Percentiles rank a stretch among this genome's conserved stretches.
These are phyloP conservation scores for Suhomyces emberorum DNA, from an alignment of 805 yeast genomes.

Conservation along the genomic window DNA sequence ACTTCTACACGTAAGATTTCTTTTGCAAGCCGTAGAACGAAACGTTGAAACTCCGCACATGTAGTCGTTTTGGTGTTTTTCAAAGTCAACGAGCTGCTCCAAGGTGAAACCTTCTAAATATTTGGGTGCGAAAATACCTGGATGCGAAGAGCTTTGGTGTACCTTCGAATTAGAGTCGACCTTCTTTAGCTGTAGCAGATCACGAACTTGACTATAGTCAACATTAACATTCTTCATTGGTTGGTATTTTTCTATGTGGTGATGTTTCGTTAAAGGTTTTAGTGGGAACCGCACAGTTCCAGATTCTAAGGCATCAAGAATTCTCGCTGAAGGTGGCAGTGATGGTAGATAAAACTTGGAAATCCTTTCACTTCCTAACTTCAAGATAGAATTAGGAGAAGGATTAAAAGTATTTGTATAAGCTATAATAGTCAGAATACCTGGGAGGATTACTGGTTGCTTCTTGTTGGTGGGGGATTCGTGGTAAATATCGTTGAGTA, in stretches of 20 bases:
- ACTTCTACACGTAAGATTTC: conserved; percentile 1
- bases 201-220: too few species aligned
- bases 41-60: conserved; percentile 3
- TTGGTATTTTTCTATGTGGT: too few species aligned
- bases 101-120: too few species aligned
- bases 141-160: too few species aligned
- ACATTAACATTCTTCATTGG: too few species aligned
- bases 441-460: background rate
- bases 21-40: conserved; percentile 1
- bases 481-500: background rate
- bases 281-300: background rate
- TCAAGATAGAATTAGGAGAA: background rate
- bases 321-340: background rate
- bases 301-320: background rate
- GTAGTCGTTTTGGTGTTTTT: conserved; percentile 2
- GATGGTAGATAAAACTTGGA: background rate
- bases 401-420: background rate
- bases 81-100: too few species aligned
- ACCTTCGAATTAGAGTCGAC: too few species aligned
- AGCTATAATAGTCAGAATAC: background rate
- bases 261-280: too few species aligned
- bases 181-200: background rate
- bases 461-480: background rate
- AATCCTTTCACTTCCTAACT: background rate
- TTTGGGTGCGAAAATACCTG: conserved; percentile 4